Evolutionary conservation across 1,284 basidiomycete species (phyloP).

Genomic region (Trametes sp.): DNA sequence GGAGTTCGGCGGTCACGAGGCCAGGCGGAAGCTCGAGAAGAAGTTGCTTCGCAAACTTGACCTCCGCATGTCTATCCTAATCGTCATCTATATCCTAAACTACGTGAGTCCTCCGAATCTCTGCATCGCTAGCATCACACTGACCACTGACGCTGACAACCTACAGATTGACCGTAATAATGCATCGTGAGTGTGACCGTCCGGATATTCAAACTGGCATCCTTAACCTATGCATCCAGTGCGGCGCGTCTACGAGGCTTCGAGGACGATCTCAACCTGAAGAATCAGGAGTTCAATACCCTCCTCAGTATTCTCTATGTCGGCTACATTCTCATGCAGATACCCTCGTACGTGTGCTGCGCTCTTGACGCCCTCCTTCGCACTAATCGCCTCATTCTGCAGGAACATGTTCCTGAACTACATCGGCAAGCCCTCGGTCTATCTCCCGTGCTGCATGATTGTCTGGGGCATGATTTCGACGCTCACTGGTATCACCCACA

Average conservation of each 20-base stretch:
- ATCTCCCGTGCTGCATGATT: constrained; percentile 75
- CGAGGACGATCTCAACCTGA: constrained; percentile 70
- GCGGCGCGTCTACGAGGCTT: constrained; percentile 76
- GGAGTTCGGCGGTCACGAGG: constrained; percentile 53
- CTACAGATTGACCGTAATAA: constrained; percentile 72
- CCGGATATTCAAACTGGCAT: neutral
- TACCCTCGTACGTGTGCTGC: constrained; percentile 65
- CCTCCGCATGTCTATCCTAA: constrained; percentile 66
- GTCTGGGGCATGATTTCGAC: constrained; percentile 75
- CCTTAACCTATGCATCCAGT: constrained; percentile 40
- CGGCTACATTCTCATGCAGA: constrained; percentile 83
- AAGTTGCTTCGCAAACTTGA: constrained; percentile 69
- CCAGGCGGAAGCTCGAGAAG: constrained; percentile 55
- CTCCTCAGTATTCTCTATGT: constrained; percentile 79
- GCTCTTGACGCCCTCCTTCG: neutral
- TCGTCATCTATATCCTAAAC: constrained; percentile 75
- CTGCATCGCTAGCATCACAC: neutral
- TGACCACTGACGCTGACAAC: no score
- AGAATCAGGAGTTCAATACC: constrained; percentile 73
- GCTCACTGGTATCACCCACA: constrained; percentile 68
- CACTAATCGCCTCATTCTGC: neutral
- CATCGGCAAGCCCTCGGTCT: constrained; percentile 76
- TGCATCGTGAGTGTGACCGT: constrained; percentile 52
- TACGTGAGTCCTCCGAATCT: constrained; percentile 44
- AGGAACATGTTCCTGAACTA: constrained; percentile 81